Base-by-base conservation (phyloP, 139 green algal species). In the Chlorella sp. region DNA sequence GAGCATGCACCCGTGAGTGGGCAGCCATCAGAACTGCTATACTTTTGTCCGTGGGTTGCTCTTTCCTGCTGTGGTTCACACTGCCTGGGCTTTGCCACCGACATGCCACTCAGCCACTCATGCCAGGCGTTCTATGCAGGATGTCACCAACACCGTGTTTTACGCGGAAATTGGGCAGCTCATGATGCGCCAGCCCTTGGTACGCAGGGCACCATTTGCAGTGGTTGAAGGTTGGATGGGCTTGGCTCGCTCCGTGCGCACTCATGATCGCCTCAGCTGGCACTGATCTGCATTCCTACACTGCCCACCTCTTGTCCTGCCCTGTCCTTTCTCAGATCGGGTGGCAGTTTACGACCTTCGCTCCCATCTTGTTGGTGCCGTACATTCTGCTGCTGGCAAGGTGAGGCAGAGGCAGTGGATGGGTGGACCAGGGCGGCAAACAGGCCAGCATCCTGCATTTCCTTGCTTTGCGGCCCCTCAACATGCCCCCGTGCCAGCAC, bases 111-210 rank as follows among this genome's bases (percentile, higher is more conserved):
- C n/a, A n/a, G n/a, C n/a, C n/a, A n/a, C n/a, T n/a, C n/a, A n/a
- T n/a, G n/a, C n/a, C n/a, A n/a, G n/a, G n/a, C n/a, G n/a, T 58
- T 11, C 34, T 7, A 1, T 43, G 51, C 80, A 80, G 62, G 82
- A 90, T 46, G 87, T 90, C 6, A 86, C 81, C 19, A 64, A 80
- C 40, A 92, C 76, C 11, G 84, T 90, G 14, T 94, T 94, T 69
- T 94, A 93, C 84, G 38, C 72, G 1, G 68, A 86, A 44, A 89
- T 94, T 77, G 92, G 92, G 14, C 44, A 84, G 62, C 79, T 91
- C 44, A 94, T 94, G 88, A 88, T 91, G 86, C 64, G 80, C 26
- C 84, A 90, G 84, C 90, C 90, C 0, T 40, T 93, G n/a, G 76
- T 82, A 40, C 30, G 76, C 28, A 30, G 4, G 1, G 75, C n/a